phyloP scores from a whole-genome alignment of 139 green algal genomes.

The Coccomyxa sp. region DNA sequence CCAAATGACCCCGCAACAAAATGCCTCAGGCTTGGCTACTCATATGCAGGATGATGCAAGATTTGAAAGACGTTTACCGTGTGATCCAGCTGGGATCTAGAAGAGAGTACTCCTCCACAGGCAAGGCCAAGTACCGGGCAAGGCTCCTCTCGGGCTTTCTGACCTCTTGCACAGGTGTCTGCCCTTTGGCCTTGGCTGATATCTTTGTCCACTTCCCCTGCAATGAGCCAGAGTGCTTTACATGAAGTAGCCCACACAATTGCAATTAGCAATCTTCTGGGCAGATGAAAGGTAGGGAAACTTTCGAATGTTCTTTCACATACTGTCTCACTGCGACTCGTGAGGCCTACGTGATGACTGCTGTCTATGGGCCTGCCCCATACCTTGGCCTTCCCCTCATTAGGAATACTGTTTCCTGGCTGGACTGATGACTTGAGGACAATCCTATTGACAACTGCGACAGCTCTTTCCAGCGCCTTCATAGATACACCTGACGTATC shows the following conservation, averaged over 20 bases:
- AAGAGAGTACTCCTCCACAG: background rate
- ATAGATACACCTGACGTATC: background rate
- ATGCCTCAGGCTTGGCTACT: too few relatives aligned
- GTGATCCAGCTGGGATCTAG: background rate
- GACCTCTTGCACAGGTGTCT: background rate
- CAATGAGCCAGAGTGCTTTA: too few relatives aligned
- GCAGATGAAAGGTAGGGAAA: too few relatives aligned
- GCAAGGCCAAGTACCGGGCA: background rate
- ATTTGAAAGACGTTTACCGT: too few relatives aligned
- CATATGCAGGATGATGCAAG: too few relatives aligned
- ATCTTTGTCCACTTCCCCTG: background rate
- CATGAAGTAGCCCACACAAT: too few relatives aligned
- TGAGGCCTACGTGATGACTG: too few relatives aligned
- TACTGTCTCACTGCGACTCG: too few relatives aligned
- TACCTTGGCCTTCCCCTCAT: background rate
- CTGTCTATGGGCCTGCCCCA: too few relatives aligned
- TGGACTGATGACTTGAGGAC: background rate
- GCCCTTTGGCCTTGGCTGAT: background rate
- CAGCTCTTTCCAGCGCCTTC: background rate
- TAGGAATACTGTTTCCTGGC: background rate
- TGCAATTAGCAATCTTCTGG: too few relatives aligned
- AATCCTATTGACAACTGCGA: background rate
- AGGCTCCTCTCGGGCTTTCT: background rate
- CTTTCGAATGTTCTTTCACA: too few relatives aligned
- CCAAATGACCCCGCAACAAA: too few relatives aligned